phyloP scores from a whole-genome alignment of 306 rosid species.

The Cicer bijugum region DNA sequence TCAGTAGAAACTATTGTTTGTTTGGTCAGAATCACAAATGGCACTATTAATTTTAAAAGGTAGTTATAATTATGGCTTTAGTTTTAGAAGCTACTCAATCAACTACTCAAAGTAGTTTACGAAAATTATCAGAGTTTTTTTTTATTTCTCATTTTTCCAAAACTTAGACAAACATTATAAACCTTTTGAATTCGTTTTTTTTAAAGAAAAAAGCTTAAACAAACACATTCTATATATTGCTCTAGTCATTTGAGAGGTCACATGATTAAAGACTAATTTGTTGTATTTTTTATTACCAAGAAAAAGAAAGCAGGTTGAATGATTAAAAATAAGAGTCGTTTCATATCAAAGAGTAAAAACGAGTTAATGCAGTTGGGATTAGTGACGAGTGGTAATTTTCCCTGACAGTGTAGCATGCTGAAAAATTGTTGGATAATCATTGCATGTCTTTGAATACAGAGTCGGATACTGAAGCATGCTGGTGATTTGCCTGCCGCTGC shows the following conservation, averaged over 20 bases:
- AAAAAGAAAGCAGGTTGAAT: conserved; percentile 32
- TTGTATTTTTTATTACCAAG: neutral
- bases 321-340: conserved; percentile 18
- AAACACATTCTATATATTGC: neutral
- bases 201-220: neutral
- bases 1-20: neutral
- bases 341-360: conserved; percentile 11
- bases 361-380: conserved; percentile 30
- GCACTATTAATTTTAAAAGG: neutral
- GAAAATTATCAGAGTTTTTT: neutral
- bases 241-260: conserved; percentile 8
- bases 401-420: neutral
- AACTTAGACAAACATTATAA: no score
- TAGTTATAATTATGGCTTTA: neutral
- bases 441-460: conserved; percentile 61
- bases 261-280: neutral
- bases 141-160: neutral
- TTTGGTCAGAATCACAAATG: neutral
- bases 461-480: conserved; percentile 96
- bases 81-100: neutral
- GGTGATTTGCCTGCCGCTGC: conserved; percentile 98
- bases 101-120: neutral
- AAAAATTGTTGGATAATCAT: conserved; percentile 31
- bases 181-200: no score
- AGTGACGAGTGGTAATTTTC: neutral